phyloP scores from a whole-genome alignment of 2,329 filamentous ascomycete species.

The Fusarium subtropicale region DNA sequence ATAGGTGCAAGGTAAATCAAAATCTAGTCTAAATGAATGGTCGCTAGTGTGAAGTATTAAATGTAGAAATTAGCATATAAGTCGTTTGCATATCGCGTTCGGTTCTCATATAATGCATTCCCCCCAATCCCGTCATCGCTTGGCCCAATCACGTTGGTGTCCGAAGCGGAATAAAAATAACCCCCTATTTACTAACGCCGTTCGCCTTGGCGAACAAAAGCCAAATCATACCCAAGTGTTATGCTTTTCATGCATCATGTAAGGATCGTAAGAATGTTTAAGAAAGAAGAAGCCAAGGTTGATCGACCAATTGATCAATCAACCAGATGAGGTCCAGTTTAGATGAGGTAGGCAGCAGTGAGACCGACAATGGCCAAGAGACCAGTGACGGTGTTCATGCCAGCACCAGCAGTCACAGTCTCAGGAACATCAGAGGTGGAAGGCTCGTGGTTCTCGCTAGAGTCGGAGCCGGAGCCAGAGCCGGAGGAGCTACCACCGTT shows the following conservation, averaged over 20 bases:
- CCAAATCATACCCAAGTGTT: conserved; percentile 30
- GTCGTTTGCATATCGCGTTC: conserved; percentile 35
- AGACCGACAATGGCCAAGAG: conserved; percentile 55
- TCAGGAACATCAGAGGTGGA: conserved; percentile 27
- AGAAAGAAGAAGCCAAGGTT: not conserved
- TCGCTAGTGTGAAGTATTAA: conserved; percentile 39
- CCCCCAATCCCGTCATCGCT: conserved; percentile 33
- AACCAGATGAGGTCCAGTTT: conserved; percentile 34
- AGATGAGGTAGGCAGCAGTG: conserved; percentile 57
- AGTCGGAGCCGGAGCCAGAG: conserved; percentile 5
- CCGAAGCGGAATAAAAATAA: conserved; percentile 26
- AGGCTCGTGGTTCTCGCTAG: conserved; percentile 28
- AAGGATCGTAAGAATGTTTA: conserved; percentile 42
- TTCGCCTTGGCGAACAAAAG: conserved; percentile 38
- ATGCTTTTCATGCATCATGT: conserved; percentile 41
- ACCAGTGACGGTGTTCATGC: conserved; percentile 50
- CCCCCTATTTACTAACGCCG: conserved; percentile 33
- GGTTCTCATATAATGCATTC: conserved; percentile 34
- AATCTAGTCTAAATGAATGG: conserved; percentile 44
- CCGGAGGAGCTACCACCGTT: conserved; percentile 8
- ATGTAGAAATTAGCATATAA: conserved; percentile 41
- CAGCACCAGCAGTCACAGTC: conserved; percentile 46
- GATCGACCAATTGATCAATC: not conserved
- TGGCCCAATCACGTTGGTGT: conserved; percentile 23
- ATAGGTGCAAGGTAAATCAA: conserved; percentile 30